Conservation (phyloP, 139 green algal species). For the Ostreobium quekettii region DNA sequence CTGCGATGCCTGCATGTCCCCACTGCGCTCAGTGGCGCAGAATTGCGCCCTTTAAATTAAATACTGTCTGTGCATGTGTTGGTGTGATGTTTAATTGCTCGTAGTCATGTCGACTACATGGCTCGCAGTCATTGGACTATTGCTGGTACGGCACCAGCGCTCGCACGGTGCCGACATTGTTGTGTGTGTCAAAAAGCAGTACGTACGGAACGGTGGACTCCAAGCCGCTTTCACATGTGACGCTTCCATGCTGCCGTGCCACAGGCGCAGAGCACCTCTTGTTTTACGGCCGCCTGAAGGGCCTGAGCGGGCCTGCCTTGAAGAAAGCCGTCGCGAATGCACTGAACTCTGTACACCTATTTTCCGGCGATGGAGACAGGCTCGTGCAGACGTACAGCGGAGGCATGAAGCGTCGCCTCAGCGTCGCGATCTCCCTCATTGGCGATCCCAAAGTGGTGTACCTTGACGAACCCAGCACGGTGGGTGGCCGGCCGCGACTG, state of each 20-base stretch:
- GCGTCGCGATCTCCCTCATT: conserved; percentile 68
- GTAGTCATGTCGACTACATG: too few relatives aligned
- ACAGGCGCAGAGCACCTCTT: conserved; percentile 78
- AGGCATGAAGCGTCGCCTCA: conserved; percentile 79
- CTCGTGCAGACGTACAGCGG: conserved; percentile 55
- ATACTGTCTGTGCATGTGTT: too few relatives aligned
- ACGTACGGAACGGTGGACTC: too few relatives aligned
- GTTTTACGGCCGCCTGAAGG: conserved; percentile 86
- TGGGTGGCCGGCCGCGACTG: not conserved
- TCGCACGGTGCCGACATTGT: too few relatives aligned
- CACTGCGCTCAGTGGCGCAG: too few relatives aligned
- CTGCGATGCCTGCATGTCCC: too few relatives aligned
- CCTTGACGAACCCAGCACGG: conserved; percentile 86
- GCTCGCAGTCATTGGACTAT: too few relatives aligned
- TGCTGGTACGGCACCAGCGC: too few relatives aligned
- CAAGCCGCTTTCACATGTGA: too few relatives aligned
- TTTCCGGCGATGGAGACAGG: conserved; percentile 33
- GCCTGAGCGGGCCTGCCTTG: conserved; percentile 35
- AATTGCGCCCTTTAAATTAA: too few relatives aligned
- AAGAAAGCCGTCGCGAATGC: conserved; percentile 31
- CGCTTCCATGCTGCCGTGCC: not conserved
- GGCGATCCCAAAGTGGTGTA: conserved; percentile 66
- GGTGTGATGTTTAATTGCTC: too few relatives aligned
- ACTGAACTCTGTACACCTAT: conserved; percentile 51
- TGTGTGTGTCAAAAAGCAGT: too few relatives aligned